These are phyloP conservation scores for Angophora floribunda DNA, from an alignment of 345 rosid genomes.

Conservation along the genomic window DNA sequence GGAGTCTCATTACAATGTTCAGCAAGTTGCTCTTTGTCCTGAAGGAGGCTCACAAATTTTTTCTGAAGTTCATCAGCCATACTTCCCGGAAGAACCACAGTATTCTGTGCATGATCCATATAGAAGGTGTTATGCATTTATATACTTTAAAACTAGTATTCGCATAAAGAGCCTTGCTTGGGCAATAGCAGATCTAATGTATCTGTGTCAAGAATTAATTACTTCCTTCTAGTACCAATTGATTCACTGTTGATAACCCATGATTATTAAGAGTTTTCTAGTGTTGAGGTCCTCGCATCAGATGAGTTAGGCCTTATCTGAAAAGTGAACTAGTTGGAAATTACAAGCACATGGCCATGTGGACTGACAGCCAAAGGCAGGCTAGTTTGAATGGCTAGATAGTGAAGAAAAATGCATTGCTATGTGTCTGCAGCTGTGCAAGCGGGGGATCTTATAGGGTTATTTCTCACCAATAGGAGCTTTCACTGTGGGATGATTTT, in stretches of 20 bases:
- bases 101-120: neutral
- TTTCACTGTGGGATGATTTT: neutral
- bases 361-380: neutral
- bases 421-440: neutral
- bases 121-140: slow-evolving; percentile 5
- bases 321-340: neutral
- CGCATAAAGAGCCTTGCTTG: neutral
- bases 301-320: neutral
- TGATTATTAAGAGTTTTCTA: neutral
- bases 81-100: slow-evolving; percentile 4
- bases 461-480: neutral
- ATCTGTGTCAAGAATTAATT: neutral
- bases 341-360: neutral
- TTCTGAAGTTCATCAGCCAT: slow-evolving; percentile 1
- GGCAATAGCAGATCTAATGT: neutral
- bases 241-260: neutral
- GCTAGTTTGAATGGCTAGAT: neutral
- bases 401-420: neutral
- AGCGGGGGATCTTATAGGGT: neutral
- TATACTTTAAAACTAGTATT: neutral
- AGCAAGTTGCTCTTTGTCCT: neutral
- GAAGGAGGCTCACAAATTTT: neutral
- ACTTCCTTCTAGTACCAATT: neutral
- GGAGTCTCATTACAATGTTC: neutral
- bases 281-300: neutral